Evolutionary conservation across 768 basidiomycete species (phyloP).

Genomic region (Boletus bicolor): DNA sequence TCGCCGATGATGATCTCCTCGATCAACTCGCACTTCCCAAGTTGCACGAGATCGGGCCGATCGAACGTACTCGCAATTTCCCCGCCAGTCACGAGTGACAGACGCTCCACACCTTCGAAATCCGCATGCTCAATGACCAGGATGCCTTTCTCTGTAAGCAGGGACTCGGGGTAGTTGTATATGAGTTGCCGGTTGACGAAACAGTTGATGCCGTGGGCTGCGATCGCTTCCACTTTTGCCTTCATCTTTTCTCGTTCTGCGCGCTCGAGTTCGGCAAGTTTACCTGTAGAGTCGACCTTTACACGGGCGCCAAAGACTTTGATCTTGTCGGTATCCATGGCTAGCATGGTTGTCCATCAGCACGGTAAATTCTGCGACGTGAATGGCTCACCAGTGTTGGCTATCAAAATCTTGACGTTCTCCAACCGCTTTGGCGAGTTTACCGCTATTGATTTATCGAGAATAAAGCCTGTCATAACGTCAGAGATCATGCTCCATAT

Average conservation of each 20-base stretch:
- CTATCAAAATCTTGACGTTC: conserved; percentile 93
- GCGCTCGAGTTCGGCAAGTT: conserved; percentile 95
- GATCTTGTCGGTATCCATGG: conserved; percentile 99
- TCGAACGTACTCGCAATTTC: conserved; percentile 98
- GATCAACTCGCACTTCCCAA: conserved; percentile 90
- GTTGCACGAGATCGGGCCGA: conserved; percentile 84
- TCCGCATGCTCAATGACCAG: conserved; percentile 98
- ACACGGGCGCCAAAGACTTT: conserved; percentile 97
- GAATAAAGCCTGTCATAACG: conserved; percentile 74
- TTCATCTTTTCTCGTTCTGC: conserved; percentile 99
- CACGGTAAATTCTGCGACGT: background rate
- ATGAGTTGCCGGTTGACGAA: conserved; percentile 98
- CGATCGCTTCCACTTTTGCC: conserved; percentile 92
- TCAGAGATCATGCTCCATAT: background rate
- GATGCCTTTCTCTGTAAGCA: conserved; percentile 93
- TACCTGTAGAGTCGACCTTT: conserved; percentile 93
- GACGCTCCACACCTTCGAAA: conserved; percentile 95
- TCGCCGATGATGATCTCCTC: conserved; percentile 99
- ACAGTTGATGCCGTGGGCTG: conserved; percentile 90
- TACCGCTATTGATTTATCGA: conserved; percentile 92
- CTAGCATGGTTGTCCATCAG: conserved; percentile 37
- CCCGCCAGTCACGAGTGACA: conserved; percentile 95
- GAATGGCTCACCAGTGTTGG: conserved; percentile 83
- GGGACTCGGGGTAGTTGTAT: conserved; percentile 98
- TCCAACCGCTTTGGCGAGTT: conserved; percentile 95